Conservation (phyloP, 139 green algal species). For the Raphidocelis subcapitata region DNA sequence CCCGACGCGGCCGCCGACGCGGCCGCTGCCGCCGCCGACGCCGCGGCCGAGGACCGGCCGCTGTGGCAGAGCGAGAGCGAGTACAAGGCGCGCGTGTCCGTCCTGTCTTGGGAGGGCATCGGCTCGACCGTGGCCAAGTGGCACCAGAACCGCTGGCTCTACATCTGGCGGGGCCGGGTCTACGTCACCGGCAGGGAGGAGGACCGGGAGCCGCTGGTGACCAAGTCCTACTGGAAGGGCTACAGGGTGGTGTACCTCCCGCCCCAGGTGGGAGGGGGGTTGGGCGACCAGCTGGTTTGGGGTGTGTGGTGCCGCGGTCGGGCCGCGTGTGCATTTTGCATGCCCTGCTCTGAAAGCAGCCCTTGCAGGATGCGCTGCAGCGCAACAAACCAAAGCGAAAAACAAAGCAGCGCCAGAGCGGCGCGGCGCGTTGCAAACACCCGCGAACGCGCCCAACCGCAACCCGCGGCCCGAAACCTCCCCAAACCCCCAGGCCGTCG, state of each 20-base stretch:
- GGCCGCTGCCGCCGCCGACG: background rate
- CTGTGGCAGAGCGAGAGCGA: conserved; percentile 51
- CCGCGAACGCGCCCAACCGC: no score
- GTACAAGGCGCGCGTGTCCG: conserved; percentile 30
- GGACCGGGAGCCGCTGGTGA: background rate
- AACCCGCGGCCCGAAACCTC: no score
- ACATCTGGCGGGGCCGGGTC: conserved; percentile 43
- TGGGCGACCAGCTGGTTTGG: background rate
- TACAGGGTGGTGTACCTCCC: conserved; percentile 12
- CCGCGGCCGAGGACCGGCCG: conserved; percentile 9
- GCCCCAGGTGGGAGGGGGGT: conserved; percentile 5
- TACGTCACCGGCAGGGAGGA: conserved; percentile 30
- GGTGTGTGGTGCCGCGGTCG: no score
- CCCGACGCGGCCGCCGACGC: background rate
- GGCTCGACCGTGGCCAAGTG: conserved; percentile 30
- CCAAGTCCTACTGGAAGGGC: conserved; percentile 18
- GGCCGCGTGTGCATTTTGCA: no score
- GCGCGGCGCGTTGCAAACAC: no score
- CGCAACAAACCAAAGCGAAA: no score
- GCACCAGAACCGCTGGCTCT: conserved; percentile 28
- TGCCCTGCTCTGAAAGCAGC: no score
- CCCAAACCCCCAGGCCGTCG: conserved; percentile 16
- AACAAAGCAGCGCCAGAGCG: no score
- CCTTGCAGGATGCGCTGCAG: no score
- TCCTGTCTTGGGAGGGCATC: conserved; percentile 46